Conservation (phyloP, 805 yeast genomes). For the Millerozyma miso region DNA sequence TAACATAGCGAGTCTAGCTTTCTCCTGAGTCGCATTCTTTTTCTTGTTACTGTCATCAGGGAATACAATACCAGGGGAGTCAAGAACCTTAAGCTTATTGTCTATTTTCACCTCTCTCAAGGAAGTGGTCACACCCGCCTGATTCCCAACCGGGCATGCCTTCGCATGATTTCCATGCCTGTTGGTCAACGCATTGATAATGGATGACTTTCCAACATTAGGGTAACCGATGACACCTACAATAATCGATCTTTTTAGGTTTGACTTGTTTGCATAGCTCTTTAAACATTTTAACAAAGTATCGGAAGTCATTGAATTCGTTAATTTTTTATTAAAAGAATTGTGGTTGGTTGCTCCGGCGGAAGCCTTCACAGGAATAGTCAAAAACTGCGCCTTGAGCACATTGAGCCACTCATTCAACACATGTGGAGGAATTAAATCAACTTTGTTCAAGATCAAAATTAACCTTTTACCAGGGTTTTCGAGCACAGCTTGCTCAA, state of each 20-base stretch:
- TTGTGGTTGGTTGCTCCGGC: slow-evolving; percentile 66
- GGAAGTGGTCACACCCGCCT: slow-evolving; percentile 94
- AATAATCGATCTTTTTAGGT: slow-evolving; percentile 81
- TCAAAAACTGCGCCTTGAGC: slow-evolving; percentile 81
- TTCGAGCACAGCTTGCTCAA: slow-evolving; percentile 84
- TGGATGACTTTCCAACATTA: slow-evolving; percentile 86
- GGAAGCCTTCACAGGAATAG: slow-evolving; percentile 82
- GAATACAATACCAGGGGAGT: slow-evolving; percentile 97
- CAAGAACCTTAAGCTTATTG: slow-evolving; percentile 80
- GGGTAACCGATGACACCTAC: slow-evolving; percentile 98
- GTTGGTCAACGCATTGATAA: slow-evolving; percentile 81
- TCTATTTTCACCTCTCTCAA: slow-evolving; percentile 91
- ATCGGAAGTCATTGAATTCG: slow-evolving; percentile 66
- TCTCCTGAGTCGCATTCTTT: slow-evolving; percentile 57
- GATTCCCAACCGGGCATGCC: slow-evolving; percentile 95
- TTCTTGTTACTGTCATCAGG: slow-evolving; percentile 56
- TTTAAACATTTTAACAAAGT: slow-evolving; percentile 77
- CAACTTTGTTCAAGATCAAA: slow-evolving; percentile 85
- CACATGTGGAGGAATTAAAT: slow-evolving; percentile 81
- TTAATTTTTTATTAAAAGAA: slow-evolving; percentile 68
- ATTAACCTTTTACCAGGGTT: slow-evolving; percentile 80
- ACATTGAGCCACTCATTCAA: slow-evolving; percentile 80
- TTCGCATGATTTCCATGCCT: slow-evolving; percentile 69
- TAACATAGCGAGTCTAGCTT: slow-evolving; percentile 83
- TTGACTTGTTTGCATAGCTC: slow-evolving; percentile 76